Base-by-base conservation (phyloP, 345 rosid genomes). In the Microcos paniculata region DNA sequence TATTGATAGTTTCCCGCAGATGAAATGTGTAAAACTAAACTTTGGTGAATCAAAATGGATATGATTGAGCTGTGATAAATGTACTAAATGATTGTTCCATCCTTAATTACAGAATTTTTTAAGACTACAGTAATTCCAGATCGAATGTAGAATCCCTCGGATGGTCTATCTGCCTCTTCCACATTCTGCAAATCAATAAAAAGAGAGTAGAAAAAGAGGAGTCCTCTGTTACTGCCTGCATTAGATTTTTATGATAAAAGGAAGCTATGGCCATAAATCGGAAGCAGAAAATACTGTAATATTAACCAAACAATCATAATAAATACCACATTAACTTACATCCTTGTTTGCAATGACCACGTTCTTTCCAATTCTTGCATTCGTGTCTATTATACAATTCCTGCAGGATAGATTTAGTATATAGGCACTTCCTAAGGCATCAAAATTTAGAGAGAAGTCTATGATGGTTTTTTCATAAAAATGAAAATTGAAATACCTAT, bases 301-400 rank as follows among this genome's bases (percentile, higher is more conserved):
- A 61, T 61, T 2, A 15, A 31, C 43, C 42, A 62, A 16, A 31
- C 55, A 8, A 19, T 31, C 43, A 28, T 52, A 13, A 14, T 16
- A 30, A 61, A 53, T 33, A 18, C n/a, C 21, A 35, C 68, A 62
- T 46, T 46, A 69, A 62, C 97, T 89, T 88, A 94, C 97, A 62
- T 85, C 95, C 80, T 79, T 86, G 87, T 94, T 94, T 66, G 84
- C 82, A 70, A 94, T 91, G 74, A 89, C 69, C 56, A 91, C 96
- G 24, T 94, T 84, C 79, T 86, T 87, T 56, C 96, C 98, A 3
- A 92, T 92, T 77, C 80, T 90, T 16, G 96, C 92, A 33, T 94
- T 92, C 85, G 83, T 91, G 88, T 92, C 94, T 57, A 94, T 91
- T 76, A 94, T 92, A 71, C 96, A 92, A 74, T 94, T 89, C 87